These are phyloP conservation scores for Ormosia semicastrata DNA, from an alignment of 306 rosid species.

Conservation along the genomic window DNA sequence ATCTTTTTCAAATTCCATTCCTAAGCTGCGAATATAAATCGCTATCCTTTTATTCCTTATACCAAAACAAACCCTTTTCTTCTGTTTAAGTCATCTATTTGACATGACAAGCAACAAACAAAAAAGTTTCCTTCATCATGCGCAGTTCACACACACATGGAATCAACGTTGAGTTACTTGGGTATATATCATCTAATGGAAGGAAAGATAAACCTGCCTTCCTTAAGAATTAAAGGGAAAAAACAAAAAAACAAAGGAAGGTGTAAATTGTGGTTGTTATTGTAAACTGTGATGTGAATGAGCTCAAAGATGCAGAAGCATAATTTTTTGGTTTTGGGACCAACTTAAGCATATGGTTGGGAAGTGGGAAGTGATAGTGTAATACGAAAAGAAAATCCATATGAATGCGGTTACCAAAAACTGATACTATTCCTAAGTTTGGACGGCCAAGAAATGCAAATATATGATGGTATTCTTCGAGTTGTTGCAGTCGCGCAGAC, in stretches of 20 bases:
- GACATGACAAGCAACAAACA: conserved; percentile 23
- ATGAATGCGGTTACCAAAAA: background rate
- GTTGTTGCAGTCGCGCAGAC: background rate
- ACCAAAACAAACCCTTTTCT: conserved; percentile 32
- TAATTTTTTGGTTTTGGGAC: background rate
- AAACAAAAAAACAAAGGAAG: background rate
- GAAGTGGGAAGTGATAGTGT: background rate
- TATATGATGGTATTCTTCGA: background rate
- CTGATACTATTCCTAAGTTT: background rate
- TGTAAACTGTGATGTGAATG: background rate
- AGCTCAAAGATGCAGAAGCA: background rate
- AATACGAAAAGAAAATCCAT: background rate
- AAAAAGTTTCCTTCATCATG: conserved; percentile 19
- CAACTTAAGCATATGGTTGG: too few species aligned
- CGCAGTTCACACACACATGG: conserved; percentile 8
- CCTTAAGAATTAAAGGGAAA: background rate
- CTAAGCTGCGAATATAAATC: conserved; percentile 1
- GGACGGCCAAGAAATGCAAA: conserved; percentile 3
- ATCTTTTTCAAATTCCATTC: conserved; percentile 26
- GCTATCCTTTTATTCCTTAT: conserved; percentile 30
- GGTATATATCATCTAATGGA: background rate
- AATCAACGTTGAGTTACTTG: background rate
- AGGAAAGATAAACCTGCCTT: background rate
- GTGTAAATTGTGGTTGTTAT: background rate
- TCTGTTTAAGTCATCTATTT: background rate